Evolutionary conservation across 768 basidiomycete species (phyloP).

Genomic region (Phylloporus rhodoxanthus): DNA sequence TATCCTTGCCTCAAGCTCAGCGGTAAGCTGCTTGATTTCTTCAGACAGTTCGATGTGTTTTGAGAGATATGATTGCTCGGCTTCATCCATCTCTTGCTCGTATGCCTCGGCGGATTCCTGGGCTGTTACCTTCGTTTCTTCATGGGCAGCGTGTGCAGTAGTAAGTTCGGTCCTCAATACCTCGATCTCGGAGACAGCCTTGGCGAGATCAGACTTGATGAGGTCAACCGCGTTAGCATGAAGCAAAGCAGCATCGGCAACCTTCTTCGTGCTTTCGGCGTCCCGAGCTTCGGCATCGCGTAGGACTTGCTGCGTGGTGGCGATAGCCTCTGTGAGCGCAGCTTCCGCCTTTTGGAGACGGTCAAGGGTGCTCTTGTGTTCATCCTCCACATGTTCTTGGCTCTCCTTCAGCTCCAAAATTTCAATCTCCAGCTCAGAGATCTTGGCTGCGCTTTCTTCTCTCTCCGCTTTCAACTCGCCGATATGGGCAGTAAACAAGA

Average conservation of each 20-base stretch:
- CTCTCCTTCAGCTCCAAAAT: constrained; percentile 70
- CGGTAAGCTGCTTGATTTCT: constrained; percentile 49
- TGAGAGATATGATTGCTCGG: constrained; percentile 44
- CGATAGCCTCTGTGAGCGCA: constrained; percentile 44
- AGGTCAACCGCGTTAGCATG: constrained; percentile 45
- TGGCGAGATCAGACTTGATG: constrained; percentile 39
- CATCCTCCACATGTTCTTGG: constrained; percentile 60
- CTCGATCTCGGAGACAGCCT: constrained; percentile 40
- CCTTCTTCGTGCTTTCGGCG: constrained; percentile 35
- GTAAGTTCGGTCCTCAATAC: constrained; percentile 44
- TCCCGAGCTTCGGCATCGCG: constrained; percentile 46
- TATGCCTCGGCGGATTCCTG: constrained; percentile 44
- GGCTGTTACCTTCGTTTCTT: constrained; percentile 42
- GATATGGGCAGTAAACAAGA: constrained; percentile 45
- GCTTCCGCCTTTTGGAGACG: constrained; percentile 49
- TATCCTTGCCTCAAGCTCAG: constrained; percentile 60
- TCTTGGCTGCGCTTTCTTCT: constrained; percentile 62
- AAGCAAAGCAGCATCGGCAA: constrained; percentile 36
- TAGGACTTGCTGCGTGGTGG: constrained; percentile 42
- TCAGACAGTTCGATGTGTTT: constrained; percentile 49
- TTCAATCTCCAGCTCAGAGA: constrained; percentile 80
- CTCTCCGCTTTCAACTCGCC: constrained; percentile 53
- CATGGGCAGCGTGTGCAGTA: constrained; percentile 40
- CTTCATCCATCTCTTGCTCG: constrained; percentile 44
- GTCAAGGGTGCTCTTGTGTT: constrained; percentile 39